phyloP scores from a whole-genome alignment of 768 basidiomycete genomes.

The Suillus cothurnatus region DNA sequence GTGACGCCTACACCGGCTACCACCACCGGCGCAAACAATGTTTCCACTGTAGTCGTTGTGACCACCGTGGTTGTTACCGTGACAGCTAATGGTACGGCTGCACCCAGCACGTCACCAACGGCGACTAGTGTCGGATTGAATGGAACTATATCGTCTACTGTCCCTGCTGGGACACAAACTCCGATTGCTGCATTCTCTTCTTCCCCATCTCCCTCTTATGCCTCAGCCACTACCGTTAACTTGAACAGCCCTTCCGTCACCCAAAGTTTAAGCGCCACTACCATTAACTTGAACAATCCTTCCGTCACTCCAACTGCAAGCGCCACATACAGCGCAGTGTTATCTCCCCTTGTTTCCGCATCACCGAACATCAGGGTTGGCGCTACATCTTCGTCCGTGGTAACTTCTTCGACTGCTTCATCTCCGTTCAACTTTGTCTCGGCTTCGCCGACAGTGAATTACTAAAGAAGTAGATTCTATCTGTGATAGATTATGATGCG shows the following conservation, averaged over 20 bases:
- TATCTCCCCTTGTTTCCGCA: background rate
- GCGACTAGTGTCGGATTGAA: background rate
- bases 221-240: slow-evolving; percentile 11
- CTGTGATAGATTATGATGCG: background rate
- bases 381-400: background rate
- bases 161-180: background rate
- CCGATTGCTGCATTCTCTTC: background rate
- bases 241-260: slow-evolving; percentile 12
- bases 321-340: background rate
- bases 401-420: background rate
- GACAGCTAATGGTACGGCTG: slow-evolving; percentile 4
- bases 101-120: background rate
- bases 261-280: background rate
- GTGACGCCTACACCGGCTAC: slow-evolving; percentile 4
- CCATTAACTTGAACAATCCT: slow-evolving; percentile 14
- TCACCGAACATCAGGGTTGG: background rate
- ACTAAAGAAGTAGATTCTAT: background rate
- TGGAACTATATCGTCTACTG: background rate
- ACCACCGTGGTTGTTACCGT: slow-evolving; percentile 13
- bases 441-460: background rate
- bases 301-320: background rate
- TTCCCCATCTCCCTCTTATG: slow-evolving; percentile 5
- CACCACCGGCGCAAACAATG: slow-evolving; percentile 5
- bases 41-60: slow-evolving; percentile 12
- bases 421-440: slow-evolving; percentile 10